phyloP scores from a whole-genome alignment of 768 basidiomycete species.

The Sporobolomyces phaffii region DNA sequence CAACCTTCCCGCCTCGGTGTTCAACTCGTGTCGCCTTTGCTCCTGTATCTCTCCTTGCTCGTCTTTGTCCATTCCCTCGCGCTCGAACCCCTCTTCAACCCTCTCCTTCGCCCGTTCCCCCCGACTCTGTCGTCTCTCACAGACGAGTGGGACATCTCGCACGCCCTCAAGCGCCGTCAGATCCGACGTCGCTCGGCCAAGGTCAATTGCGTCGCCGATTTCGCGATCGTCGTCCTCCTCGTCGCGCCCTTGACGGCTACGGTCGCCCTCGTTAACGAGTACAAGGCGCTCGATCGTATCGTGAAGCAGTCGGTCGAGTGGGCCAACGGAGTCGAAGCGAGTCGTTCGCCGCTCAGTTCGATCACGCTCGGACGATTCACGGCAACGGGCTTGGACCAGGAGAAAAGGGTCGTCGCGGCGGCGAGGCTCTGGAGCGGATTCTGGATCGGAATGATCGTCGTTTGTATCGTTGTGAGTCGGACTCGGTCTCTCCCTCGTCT shows the following conservation, averaged over 20 bases:
- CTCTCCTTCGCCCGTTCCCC: neutral
- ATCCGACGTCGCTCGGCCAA: neutral
- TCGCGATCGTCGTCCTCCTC: neutral
- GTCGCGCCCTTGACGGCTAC: neutral
- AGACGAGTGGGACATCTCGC: neutral
- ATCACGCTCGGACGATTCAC: neutral
- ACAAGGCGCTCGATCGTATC: neutral
- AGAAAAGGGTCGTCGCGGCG: neutral
- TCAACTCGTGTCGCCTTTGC: neutral
- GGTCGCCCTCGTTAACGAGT: neutral
- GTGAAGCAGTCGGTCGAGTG: neutral
- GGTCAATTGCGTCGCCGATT: neutral
- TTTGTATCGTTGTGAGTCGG: neutral
- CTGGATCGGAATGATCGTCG: neutral
- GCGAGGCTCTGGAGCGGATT: neutral
- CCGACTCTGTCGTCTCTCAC: neutral
- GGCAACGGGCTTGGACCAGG: neutral
- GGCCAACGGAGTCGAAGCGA: neutral
- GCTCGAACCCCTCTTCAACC: neutral
- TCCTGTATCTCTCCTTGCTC: slow-evolving; percentile 1
- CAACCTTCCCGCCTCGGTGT: neutral
- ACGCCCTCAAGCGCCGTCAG: neutral
- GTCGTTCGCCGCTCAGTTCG: neutral
- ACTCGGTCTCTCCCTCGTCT: neutral
- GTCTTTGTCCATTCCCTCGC: neutral